phyloP scores from a whole-genome alignment of 2,329 filamentous ascomycete genomes.

The Botryotinia convoluta region DNA sequence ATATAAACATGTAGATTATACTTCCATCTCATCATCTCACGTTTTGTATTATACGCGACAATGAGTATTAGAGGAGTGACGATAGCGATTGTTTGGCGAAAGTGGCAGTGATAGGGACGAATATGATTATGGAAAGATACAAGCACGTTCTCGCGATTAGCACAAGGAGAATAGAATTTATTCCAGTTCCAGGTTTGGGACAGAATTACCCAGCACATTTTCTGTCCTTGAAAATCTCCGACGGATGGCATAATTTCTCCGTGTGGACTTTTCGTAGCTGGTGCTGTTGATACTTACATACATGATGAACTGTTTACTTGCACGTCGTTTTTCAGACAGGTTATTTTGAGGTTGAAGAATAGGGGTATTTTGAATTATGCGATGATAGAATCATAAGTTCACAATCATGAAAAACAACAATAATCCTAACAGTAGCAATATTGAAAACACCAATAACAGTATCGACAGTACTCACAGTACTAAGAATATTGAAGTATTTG shows the following conservation, averaged over 20 bases:
- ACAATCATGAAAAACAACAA: not conserved
- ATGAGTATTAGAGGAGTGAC: too few relatives aligned
- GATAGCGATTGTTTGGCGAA: rapidly evolving
- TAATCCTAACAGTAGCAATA: not conserved
- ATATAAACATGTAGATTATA: too few relatives aligned
- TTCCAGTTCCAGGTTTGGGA: too few relatives aligned
- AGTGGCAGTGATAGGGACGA: rapidly evolving
- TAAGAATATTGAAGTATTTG: not conserved
- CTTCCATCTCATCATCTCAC: too few relatives aligned
- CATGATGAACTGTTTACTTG: not conserved
- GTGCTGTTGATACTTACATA: too few relatives aligned
- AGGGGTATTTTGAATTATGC: not conserved
- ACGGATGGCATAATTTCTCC: too few relatives aligned
- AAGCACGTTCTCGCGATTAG: too few relatives aligned
- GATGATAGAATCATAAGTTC: rapidly evolving
- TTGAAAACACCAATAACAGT: not conserved
- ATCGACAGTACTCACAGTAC: not conserved
- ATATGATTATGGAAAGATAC: too few relatives aligned
- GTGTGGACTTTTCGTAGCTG: too few relatives aligned
- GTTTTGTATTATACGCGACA: not conserved
- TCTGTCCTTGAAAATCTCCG: too few relatives aligned
- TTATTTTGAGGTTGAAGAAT: not conserved
- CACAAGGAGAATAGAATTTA: too few relatives aligned
- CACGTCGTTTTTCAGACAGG: not conserved
- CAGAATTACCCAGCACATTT: too few relatives aligned